Conservation (phyloP, 2,329 filamentous ascomycete species). For the Fusarium aywerte region DNA sequence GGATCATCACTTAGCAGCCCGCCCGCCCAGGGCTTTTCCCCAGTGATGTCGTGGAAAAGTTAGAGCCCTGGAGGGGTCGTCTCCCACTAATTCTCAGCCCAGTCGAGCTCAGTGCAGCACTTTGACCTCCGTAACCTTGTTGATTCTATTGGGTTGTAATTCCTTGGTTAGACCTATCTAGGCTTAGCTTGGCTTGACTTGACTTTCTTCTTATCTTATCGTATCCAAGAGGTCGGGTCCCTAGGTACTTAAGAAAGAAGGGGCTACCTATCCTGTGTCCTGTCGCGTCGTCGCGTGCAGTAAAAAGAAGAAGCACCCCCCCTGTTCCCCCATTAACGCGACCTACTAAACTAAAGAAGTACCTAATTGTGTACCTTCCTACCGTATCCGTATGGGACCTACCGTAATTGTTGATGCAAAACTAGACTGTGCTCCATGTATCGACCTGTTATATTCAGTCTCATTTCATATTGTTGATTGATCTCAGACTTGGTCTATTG, state of each 20-base stretch:
- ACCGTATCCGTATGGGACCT: conserved; percentile 17
- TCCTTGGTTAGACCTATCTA: background rate
- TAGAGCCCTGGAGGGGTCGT: conserved; percentile 10
- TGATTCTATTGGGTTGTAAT: background rate
- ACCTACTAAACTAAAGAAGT: conserved; percentile 4
- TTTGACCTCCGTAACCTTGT: background rate
- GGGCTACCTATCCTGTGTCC: background rate
- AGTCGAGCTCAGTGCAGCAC: background rate
- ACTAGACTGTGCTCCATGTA: conserved; percentile 29
- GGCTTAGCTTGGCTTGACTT: background rate
- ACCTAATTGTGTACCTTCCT: conserved; percentile 29
- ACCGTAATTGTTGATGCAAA: conserved; percentile 22
- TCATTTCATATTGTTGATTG: conserved; percentile 18
- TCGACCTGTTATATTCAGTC: conserved; percentile 15
- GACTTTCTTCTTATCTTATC: conserved; percentile 35
- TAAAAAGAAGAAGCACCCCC: conserved; percentile 1
- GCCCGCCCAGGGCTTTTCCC: conserved; percentile 12
- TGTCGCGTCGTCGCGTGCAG: conserved; percentile 39
- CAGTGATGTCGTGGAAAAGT: conserved; percentile 8
- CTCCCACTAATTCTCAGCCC: conserved; percentile 10
- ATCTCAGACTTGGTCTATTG: conserved; percentile 14
- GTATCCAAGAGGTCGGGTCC: background rate
- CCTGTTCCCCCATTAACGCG: conserved; percentile 33
- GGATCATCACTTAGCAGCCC: conserved; percentile 2
- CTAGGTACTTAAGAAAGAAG: conserved; percentile 10